Evolutionary conservation across 768 basidiomycete genomes (phyloP), one percentile per base, ranked within the genome.

Genomic region (Lentinula raphanica): DNA sequence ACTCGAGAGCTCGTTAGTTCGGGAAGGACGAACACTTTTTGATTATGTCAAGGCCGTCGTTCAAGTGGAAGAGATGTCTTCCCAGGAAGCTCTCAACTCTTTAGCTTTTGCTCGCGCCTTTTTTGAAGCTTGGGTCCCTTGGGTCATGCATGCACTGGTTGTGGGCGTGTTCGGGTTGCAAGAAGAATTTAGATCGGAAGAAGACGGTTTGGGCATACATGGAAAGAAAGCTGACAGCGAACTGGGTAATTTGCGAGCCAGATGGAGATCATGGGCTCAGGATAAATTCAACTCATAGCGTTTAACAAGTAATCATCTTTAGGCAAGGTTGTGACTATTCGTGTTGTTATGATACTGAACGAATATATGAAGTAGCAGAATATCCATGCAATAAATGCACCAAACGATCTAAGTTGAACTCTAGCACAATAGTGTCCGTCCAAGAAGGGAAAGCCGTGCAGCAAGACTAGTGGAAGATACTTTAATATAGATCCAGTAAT

Each of bases 151-250:
- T 21, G 92, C 87, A 4, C 66, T 93, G 46, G 78, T 83, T 21
- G 85, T 90, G 65, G 91, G 92, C 2, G 86, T 93, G 25, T 94
- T 88, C 72, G 82, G 84, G 0, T 56, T 69, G 21, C 64, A 64
- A 61, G 54, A 56, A 28, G 45, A 54, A 3, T 5, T 39, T 53
- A 38, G 8, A 39, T 31, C 11, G 2, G 38, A 28, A 40, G 23
- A 21, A 17, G 4, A 38, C 31, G 35, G n/a, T n/a, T n/a, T n/a
- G n/a, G n/a, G n/a, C n/a, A n/a, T n/a, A n/a, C n/a, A n/a, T n/a
- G 11, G 25, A 8, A 21, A 38, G 53, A 2, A 19, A 35, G 3
- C 49, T 12, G n/a, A 19, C 25, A 39, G 36, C 6, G 36, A 39
- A 39, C 23, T 53, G 3, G 38, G 7, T 53, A n/a, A 53, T 12